These are phyloP conservation scores for Ascochyta clinopodiicola DNA, from an alignment of 2,329 filamentous ascomycete species.

Conservation along the genomic window DNA sequence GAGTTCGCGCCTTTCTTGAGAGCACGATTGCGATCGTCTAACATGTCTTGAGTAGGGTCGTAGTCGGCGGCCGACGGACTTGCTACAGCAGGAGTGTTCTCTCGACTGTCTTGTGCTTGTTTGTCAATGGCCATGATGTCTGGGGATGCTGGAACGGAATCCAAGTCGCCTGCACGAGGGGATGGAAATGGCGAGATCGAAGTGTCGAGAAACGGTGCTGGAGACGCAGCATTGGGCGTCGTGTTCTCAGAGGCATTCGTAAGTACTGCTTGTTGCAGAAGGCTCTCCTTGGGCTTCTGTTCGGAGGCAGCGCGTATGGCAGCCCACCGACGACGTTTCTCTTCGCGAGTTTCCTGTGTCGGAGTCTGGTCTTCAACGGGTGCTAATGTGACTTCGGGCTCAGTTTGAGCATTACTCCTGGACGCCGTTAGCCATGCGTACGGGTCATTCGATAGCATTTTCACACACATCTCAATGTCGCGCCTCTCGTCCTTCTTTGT, in stretches of 20 bases:
- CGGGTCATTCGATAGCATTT: no score
- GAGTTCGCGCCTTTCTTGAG: conserved; percentile 59
- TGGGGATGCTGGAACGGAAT: conserved; percentile 48
- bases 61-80: conserved; percentile 93
- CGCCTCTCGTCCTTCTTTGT: not conserved
- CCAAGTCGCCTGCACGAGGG: conserved; percentile 47
- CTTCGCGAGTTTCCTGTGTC: conserved; percentile 42
- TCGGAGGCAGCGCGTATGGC: conserved; percentile 43
- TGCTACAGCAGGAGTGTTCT: conserved; percentile 54
- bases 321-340: conserved; percentile 43
- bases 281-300: conserved; percentile 61
- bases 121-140: conserved; percentile 51
- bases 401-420: conserved; percentile 27
- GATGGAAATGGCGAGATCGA: conserved; percentile 48
- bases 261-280: conserved; percentile 76
- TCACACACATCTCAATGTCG: not conserved
- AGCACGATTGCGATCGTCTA: conserved; percentile 77
- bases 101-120: conserved; percentile 49
- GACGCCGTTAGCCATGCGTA: conserved; percentile 13
- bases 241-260: conserved; percentile 64
- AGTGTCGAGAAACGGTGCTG: conserved; percentile 36
- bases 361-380: conserved; percentile 34
- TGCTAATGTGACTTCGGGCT: conserved; percentile 26
- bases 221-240: conserved; percentile 59
- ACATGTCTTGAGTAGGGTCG: conserved; percentile 86